Conservation (phyloP, 257 asterid genomes). For the Solanum chilense region DNA sequence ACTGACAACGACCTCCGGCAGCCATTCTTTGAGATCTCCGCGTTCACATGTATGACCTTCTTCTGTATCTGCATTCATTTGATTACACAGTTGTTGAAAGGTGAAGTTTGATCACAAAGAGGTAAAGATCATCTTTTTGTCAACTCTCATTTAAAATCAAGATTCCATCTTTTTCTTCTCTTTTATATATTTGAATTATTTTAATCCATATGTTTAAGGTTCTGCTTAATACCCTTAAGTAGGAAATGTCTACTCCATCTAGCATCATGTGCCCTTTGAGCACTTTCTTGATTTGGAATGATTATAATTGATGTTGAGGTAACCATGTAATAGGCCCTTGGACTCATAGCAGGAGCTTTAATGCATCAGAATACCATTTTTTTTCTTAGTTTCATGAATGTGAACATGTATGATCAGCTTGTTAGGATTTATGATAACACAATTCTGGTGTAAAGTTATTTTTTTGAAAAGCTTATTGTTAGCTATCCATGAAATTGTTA, state of each 20-base stretch:
- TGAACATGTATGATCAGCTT: not conserved
- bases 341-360: not conserved
- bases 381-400: not conserved
- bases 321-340: not conserved
- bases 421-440: not conserved
- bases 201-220: not conserved
- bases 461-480: not conserved
- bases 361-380: not conserved
- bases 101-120: not conserved
- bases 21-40: not conserved
- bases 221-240: not conserved
- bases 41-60: not conserved
- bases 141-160: not conserved
- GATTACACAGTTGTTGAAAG: not conserved
- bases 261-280: not conserved
- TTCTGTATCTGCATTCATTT: not conserved
- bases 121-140: not conserved
- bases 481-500: not conserved
- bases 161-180: not conserved
- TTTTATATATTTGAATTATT: not conserved
- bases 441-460: not conserved
- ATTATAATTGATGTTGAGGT: not conserved
- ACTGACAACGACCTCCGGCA: not conserved
- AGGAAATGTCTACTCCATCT: not conserved
- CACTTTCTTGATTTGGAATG: not conserved